A percentile compares a stretch with the other conserved stretches of the same genome.
Evolutionary conservation across 495 filamentous ascomycete species (phyloP).

Genomic region (Letharia lupina): DNA sequence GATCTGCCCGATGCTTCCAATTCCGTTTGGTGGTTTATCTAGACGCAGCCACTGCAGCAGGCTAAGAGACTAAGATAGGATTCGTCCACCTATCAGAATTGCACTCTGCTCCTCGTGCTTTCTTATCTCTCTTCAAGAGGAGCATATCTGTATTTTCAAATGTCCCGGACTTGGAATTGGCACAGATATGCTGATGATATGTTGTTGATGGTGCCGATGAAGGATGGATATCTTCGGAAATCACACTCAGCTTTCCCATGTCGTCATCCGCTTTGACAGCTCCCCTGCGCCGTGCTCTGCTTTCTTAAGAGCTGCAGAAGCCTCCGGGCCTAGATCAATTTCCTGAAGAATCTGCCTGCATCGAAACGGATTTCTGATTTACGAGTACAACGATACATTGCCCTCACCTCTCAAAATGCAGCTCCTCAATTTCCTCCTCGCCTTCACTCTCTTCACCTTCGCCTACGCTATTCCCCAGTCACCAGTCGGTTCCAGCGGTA

Average conservation of each 20-base stretch:
- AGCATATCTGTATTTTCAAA: not conserved
- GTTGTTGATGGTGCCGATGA: no score
- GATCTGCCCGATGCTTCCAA: not conserved
- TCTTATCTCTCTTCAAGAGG: not conserved
- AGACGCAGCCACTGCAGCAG: not conserved
- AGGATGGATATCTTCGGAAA: conserved; percentile 3
- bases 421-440: conserved; percentile 1
- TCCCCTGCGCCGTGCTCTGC: not conserved
- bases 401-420: conserved; percentile 1
- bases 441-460: conserved; percentile 2
- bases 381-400: not conserved
- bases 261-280: not conserved
- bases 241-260: not conserved
- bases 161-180: not conserved
- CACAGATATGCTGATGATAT: not conserved
- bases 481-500: conserved; percentile 11
- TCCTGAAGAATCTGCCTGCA: not conserved
- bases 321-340: not conserved
- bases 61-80: not conserved
- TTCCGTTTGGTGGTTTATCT: not conserved
- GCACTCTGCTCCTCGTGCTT: conserved; percentile 8
- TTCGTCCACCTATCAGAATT: conserved; percentile 6
- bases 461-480: conserved; percentile 8
- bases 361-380: not conserved
- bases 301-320: not conserved